Percentiles rank a stretch among this genome's conserved stretches.
Evolutionary conservation across 352 stramenopile species (phyloP).

Genomic region (Phytophthora idaei): DNA sequence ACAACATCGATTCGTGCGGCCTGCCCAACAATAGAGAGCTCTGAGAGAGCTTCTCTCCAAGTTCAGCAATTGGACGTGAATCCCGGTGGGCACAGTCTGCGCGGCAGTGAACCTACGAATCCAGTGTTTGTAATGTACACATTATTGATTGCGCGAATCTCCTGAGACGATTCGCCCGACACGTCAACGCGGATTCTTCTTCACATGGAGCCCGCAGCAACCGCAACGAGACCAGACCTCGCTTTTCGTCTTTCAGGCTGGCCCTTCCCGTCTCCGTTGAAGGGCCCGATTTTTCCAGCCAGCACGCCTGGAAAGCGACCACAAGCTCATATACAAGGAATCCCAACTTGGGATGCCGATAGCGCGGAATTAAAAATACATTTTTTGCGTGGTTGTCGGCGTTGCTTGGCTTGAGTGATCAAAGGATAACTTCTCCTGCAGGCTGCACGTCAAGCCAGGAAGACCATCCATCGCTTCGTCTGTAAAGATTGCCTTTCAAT

Average conservation of each 20-base stretch:
- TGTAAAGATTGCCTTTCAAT: background rate
- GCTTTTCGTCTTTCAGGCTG: conserved; percentile 4
- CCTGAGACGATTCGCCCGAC: conserved; percentile 19
- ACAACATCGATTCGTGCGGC: no score
- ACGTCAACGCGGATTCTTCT: background rate
- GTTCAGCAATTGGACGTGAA: background rate
- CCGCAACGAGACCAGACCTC: background rate
- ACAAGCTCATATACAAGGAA: no score
- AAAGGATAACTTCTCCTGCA: background rate
- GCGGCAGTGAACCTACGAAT: conserved; percentile 1
- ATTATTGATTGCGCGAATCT: conserved; percentile 13
- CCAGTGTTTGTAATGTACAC: conserved; percentile 5
- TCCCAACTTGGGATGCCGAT: background rate
- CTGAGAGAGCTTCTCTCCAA: no score
- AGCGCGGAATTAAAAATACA: background rate
- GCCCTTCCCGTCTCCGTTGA: background rate
- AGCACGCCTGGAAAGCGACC: background rate
- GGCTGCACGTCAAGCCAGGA: background rate
- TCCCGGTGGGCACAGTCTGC: conserved; percentile 3
- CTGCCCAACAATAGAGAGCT: no score
- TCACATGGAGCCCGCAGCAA: background rate
- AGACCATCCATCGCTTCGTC: conserved; percentile 3
- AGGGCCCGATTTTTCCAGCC: background rate
- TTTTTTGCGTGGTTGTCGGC: background rate
- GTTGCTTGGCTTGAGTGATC: conserved; percentile 11